Evolutionary conservation across 306 rosid genomes (phyloP), one percentile per base, ranked within the genome.

Genomic region (Carpinus viminea): DNA sequence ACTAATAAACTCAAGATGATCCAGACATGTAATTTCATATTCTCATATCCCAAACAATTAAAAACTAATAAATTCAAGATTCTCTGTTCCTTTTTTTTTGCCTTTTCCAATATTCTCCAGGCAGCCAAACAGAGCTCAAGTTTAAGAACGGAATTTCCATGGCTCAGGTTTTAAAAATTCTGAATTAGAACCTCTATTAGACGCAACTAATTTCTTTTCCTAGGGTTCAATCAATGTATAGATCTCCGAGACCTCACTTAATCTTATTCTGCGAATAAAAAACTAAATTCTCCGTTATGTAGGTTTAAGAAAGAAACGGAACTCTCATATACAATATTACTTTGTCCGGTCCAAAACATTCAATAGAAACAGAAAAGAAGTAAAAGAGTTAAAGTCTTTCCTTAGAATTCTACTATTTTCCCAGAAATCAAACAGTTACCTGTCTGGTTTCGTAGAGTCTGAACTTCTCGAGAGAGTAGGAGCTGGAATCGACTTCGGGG

Each of bases 401-500:
- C 52, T 10, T 12, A 55, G 24, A 55, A n/a, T n/a, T 7, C 5
- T 18, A 17, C 24, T n/a, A 15, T 53, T 53, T 24, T 24, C 65
- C 12, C 45, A 68, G 65, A 5, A 51, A 34, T 15, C 45, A 55
- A 52, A 26, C 65, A 4, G 36, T 48, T 87, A 93, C 97, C 89
- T 93, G 92, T 85, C 93, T 83, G 71, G 98, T 95, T 83, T 95
- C 98, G 80, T 91, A 92, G 41, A 95, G 98, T 65, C 72, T 86
- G 86, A 92, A 95, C 73, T 95, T 95, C 86, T 95, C 97, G 28
- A 90, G 93, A 41, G 97, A 91, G 82, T 87, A 91, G 28, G 91
- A 82, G 73, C 71, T 73, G n/a, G 90, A 89, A 86, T 92, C 97
- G 38, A 78, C 52, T 26, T 91, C 97, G 11, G 89, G 88, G 59